A percentile compares a stretch with the other conserved stretches of the same genome.
Evolutionary conservation across 2,329 filamentous ascomycete genomes (phyloP).

Genomic region (Arachnomyces sp.): DNA sequence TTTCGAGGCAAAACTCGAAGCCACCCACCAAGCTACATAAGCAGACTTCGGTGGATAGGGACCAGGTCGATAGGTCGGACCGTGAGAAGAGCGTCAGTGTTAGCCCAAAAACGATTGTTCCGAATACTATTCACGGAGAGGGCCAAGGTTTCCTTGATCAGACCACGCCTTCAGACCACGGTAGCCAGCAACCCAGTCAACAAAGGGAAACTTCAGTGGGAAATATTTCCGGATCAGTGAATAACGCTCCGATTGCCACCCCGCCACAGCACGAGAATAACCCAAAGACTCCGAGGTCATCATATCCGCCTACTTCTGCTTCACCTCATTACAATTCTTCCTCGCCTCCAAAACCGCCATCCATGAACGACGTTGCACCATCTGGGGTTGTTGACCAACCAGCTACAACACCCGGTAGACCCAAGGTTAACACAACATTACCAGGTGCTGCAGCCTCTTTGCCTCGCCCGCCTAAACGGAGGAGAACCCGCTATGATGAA

Average conservation of each 20-base stretch:
- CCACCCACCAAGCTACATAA: slow-evolving; percentile 22
- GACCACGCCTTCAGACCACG: slow-evolving; percentile 15
- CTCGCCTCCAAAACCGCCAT: no score
- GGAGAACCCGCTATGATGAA: slow-evolving; percentile 45
- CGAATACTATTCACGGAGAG: slow-evolving; percentile 22
- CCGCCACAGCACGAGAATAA: no score
- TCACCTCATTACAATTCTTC: no score
- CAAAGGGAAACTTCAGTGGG: no score
- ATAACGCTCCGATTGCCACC: no score
- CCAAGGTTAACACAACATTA: neutral
- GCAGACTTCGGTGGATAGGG: slow-evolving; percentile 45
- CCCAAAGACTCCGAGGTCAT: no score
- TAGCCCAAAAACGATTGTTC: slow-evolving; percentile 61
- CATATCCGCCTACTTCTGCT: no score
- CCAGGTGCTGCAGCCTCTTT: slow-evolving; percentile 12
- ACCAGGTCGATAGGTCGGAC: no score
- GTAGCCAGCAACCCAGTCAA: no score
- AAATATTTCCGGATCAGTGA: no score
- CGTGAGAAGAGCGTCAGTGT: slow-evolving; percentile 66
- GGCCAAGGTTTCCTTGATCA: slow-evolving; percentile 22
- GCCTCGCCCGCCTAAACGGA: slow-evolving; percentile 38
- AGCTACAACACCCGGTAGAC: neutral
- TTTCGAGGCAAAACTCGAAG: slow-evolving; percentile 37
- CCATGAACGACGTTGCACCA: no score
- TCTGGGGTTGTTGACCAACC: no score